Evolutionary conservation across 495 filamentous ascomycete species (phyloP), one percentile per base, ranked within the genome.

Genomic region (Rostrohypoxylon terebratum): DNA sequence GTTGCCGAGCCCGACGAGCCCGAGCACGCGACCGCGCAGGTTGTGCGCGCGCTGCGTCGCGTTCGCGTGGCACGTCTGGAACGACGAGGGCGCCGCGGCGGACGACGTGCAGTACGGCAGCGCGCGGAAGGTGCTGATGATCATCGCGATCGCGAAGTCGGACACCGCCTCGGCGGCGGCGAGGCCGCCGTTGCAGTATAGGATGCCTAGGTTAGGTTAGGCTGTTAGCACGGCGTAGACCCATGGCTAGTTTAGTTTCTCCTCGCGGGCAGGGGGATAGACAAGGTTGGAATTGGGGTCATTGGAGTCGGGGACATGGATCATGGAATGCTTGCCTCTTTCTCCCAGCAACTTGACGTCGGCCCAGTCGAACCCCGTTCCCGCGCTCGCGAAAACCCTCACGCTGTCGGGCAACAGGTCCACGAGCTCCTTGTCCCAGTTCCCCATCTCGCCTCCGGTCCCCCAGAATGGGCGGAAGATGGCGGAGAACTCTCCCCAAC

Each of bases 401-500:
- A 91, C 89, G 4, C 85, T 86, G 23, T 81, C 70, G 0, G 92
- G 92, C 11, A 94, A 81, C 34, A 93, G 75, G 3, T 81, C 77
- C 36, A 94, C 89, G 47, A 93, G 78, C 76, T 94, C 91, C 34
- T 81, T 80, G 75, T 94, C 91, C 92, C 92, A 94, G 53, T 82
- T 80, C 13, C 90, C 90, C 91, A 94, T 93, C 81, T 93, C 92
- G 10, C 89, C 90, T 7, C 91, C 91, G 0, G 88, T 92, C 58
- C 91, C 91, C 91, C 91, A 94, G 75, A 92, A 93, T 0, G 91
- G 92, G 18, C 91, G 85, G 76, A 93, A 91, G 67, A 93, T 90
- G 28, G 90, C 92, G 16, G 83, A 79, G 75, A 94, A 94, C 67
- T 92, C 82, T 4, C 92, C 92, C 85, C 90, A 94, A 73, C 83